A percentile compares a stretch with the other conserved stretches of the same genome.
Conservation (phyloP, 768 basidiomycete genomes). For the Phylloporus sp. region DNA sequence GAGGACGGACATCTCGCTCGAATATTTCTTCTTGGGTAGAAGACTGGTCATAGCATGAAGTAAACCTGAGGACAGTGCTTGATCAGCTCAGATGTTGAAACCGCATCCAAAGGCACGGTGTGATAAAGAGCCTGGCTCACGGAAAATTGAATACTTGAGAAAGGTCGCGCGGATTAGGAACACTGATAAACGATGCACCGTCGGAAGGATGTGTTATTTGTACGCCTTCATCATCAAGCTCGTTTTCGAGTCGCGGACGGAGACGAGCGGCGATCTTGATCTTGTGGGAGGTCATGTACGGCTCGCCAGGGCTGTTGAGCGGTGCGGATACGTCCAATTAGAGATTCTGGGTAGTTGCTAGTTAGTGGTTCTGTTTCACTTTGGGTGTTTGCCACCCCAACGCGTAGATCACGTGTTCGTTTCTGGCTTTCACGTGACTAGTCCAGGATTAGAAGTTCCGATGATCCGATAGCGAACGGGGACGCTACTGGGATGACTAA, state of each 20-base stretch:
- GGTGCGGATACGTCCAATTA: background rate
- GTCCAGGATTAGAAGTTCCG: conserved; percentile 11
- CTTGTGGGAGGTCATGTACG: conserved; percentile 37
- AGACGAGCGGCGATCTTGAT: conserved; percentile 73
- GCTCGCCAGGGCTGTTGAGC: background rate
- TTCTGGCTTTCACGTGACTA: background rate
- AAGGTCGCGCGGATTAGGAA: conserved; percentile 67
- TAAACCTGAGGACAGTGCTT: conserved; percentile 44
- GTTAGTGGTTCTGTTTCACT: background rate
- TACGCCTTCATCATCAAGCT: conserved; percentile 60
- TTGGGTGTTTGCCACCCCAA: conserved; percentile 25
- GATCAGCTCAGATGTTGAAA: conserved; percentile 4
- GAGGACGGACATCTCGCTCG: conserved; percentile 65
- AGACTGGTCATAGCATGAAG: conserved; percentile 69
- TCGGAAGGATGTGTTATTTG: conserved; percentile 45
- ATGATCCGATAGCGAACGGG: conserved; percentile 1
- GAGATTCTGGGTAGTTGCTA: background rate
- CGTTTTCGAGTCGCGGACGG: conserved; percentile 58
- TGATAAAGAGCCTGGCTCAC: conserved; percentile 36
- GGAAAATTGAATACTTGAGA: conserved; percentile 76
- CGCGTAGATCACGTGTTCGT: conserved; percentile 28
- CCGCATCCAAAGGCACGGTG: background rate
- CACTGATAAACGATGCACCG: conserved; percentile 50
- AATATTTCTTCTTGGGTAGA: conserved; percentile 80
- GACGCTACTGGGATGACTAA: background rate